Base-by-base conservation (phyloP, 2,329 filamentous ascomycete genomes). In the Colletotrichum tanaceti region DNA sequence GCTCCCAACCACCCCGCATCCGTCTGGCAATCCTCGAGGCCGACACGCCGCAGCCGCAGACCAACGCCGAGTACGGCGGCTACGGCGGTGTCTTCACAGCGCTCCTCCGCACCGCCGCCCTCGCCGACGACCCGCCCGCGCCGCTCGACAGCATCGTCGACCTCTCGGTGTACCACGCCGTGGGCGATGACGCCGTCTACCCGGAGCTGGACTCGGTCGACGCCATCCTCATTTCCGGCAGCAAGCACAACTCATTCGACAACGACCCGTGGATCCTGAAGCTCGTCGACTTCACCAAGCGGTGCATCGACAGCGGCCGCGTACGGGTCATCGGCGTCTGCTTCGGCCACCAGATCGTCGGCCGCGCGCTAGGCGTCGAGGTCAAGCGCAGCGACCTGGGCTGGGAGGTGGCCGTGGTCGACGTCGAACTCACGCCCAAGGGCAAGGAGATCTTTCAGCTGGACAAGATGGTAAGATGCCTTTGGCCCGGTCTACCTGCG, bases 21-120 rank as follows among this genome's bases (percentile, higher is more conserved):
- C 91, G 92, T 64, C 91, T 98, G 79, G 94, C 94, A 54, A 87
- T 98, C 73, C 89, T 98, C 73, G 93, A 97, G 84, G 91, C 92
- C 83, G 95, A 97, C 80, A 92, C 88, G 1, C 93, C 93, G 1
- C 84, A 91, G 58, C 86, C 89, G 1, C 79, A 86, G 50, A 87
- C 91, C 44, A 82, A 87, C 63, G 85, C 85, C 63, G 88, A 88
- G 74, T 94, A 91, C 79, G 87, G 89, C 59, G 85, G 85, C 69
- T 98, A 97, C 80, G 88, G 89, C 70, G 90, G 89, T 71, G 86
- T 93, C 68, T 93, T 93, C 79, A 84, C 81, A 20, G 75, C 84
- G 43, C 84, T 93, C 11, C 84, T 93, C 59, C 75, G 81, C 55
- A 79, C 81, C 50, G 86, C 87, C 9, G 87, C 86, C 52, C 79